Percentiles rank a stretch among this genome's conserved stretches.
These are phyloP conservation scores for Scytalidium sp. DNA, from an alignment of 2,329 filamentous ascomycete genomes.

Conservation along the genomic window DNA sequence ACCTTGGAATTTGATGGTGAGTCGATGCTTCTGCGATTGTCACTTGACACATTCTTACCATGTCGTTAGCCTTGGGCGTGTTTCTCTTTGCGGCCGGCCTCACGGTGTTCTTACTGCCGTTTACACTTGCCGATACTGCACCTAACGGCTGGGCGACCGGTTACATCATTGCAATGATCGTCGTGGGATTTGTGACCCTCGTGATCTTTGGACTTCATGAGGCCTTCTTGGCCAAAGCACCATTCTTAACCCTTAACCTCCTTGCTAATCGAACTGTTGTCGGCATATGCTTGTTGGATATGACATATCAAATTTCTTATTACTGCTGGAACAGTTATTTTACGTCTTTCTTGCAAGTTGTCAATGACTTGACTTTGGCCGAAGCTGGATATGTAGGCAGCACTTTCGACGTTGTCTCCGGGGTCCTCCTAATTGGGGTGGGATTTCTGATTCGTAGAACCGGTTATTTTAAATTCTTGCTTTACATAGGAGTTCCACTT, in stretches of 20 bases:
- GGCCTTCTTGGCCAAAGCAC: conserved; percentile 30
- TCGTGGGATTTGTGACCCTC: conserved; percentile 16
- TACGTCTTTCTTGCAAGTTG: conserved; percentile 57
- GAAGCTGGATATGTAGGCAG: conserved; percentile 25
- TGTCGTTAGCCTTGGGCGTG: conserved; percentile 14
- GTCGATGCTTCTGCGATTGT: conserved; percentile 45
- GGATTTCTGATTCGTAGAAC: conserved; percentile 41
- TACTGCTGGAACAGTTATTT: conserved; percentile 54
- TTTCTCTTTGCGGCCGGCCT: conserved; percentile 58
- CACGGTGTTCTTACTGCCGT: conserved; percentile 51
- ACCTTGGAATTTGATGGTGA: conserved; percentile 21
- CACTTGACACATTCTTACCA: conserved; percentile 33
- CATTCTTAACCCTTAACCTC: conserved; percentile 18
- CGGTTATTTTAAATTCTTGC: conserved; percentile 18
- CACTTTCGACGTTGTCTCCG: conserved; percentile 50
- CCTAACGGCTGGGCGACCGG: conserved; percentile 13
- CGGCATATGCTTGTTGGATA: conserved; percentile 29
- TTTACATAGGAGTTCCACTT: conserved; percentile 13
- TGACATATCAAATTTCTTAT: conserved; percentile 37
- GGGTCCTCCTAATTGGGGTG: conserved; percentile 50
- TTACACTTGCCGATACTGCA: conserved; percentile 20
- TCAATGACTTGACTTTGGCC: conserved; percentile 27
- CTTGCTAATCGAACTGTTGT: conserved; percentile 21
- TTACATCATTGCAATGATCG: conserved; percentile 20
- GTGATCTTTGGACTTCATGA: conserved; percentile 27